These are phyloP conservation scores for Solanum hybrid DNA, from an alignment of 305 asterid genomes.

Conservation along the genomic window DNA sequence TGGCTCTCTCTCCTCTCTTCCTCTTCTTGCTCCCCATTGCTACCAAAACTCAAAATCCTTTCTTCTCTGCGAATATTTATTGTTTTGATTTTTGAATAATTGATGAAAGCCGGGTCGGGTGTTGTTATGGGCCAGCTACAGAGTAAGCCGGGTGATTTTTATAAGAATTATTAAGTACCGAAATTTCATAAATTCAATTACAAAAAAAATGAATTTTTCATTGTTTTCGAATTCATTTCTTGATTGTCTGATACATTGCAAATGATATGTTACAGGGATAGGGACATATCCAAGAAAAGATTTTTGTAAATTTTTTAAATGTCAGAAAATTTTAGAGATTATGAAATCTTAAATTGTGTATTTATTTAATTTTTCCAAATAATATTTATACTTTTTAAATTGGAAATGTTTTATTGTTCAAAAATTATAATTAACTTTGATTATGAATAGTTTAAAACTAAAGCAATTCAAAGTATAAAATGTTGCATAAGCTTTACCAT, in stretches of 20 bases:
- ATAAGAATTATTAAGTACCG: not conserved
- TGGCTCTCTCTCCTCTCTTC: slow-evolving; percentile 40
- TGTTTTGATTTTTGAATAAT: not conserved
- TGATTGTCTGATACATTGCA: not conserved
- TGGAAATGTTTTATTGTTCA: not conserved
- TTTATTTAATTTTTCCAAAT: not conserved
- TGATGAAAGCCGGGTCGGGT: not conserved
- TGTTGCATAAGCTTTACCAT: not conserved
- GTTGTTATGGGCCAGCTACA: not conserved
- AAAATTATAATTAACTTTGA: no score
- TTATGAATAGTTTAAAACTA: not conserved
- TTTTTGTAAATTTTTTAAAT: no score
- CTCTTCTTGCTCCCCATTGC: slow-evolving; percentile 68
- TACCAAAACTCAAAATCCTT: not conserved
- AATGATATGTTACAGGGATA: no score
- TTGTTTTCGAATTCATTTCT: not conserved
- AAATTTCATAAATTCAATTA: not conserved
- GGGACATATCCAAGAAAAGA: no score
- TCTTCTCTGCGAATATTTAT: not conserved
- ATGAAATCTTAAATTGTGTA: not conserved
- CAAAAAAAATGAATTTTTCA: not conserved
- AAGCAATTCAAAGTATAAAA: not conserved
- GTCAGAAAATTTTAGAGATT: no score
- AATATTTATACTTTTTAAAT: not conserved
- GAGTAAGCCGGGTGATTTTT: not conserved